A percentile compares a stretch with the other conserved stretches of the same genome.
Conservation (phyloP, 177 flowering plant species). For the Telopea speciosissima region DNA sequence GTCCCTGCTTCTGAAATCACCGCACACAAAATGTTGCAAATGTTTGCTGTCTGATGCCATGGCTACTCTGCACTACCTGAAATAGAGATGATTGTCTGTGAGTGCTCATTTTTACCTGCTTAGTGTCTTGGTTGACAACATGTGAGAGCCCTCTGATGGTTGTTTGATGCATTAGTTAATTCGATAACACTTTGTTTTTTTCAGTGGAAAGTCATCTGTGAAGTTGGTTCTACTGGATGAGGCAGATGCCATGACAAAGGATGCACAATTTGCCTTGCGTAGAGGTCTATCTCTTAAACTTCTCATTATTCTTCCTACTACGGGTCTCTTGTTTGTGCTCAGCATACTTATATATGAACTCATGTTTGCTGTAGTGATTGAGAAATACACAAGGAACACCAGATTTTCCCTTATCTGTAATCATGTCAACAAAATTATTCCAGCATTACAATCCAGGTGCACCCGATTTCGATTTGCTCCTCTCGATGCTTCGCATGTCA, state of each 20-base stretch:
- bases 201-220: constrained; percentile 67
- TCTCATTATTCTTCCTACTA: background rate
- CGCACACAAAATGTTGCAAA: no score
- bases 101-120: no score
- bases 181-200: constrained; percentile 2
- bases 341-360: background rate
- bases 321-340: background rate
- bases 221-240: constrained; percentile 92
- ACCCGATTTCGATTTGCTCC: constrained; percentile 98
- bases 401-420: constrained; percentile 94
- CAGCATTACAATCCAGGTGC: constrained; percentile 98
- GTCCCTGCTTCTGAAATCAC: no score
- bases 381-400: constrained; percentile 91
- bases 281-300: constrained; percentile 44
- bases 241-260: constrained; percentile 99
- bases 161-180: background rate
- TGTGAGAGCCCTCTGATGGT: background rate
- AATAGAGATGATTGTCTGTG: no score
- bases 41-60: no score
- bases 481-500: constrained; percentile 67
- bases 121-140: background rate
- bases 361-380: constrained; percentile 62
- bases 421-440: constrained; percentile 95
- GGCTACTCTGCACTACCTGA: no score
- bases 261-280: constrained; percentile 97